Base-by-base conservation (phyloP, 2,329 filamentous ascomycete species). In the Bipolaris oryzae region DNA sequence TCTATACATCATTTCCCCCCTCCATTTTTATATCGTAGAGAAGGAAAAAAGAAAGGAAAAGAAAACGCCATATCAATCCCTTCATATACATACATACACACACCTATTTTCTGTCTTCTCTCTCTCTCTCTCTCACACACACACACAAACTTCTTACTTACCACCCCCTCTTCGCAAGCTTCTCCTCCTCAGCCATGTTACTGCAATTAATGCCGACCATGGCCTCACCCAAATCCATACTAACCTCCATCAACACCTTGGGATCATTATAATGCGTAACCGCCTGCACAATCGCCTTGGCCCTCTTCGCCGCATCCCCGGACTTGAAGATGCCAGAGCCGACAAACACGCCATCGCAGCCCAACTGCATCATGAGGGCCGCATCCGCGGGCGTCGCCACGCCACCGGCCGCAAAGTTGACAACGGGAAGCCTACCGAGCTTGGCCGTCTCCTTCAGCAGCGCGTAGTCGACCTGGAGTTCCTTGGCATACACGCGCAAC, bases 361-460 rank as follows among this genome's bases (percentile, higher is more conserved):
- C 95, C 63, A 99, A 82, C 83, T 98, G 94, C 95, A 99, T 99
- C 94, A 99, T 91, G 80, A 99, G 82, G 2, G 95, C 95, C 0
- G 95, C 95, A 78, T 99, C 95, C 0, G 95, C 95, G 0, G 95
- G 95, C 1, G 95, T 99, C n/a, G 95, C 95, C n/a, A 99, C 90
- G 55, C 95, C 95, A n/a, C 95, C 95, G 3, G 95, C 95, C 0
- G 95, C 95, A 69, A 99, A 98, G 83, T 98, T 98, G 63, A 99
- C 95, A 0, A 98, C 94, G 2, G 95, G 95, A 52, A 99, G 82
- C 48, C 95, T 85, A 41, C 92, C 92, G 63, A 96, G 83, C 81
- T 92, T 87, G 1, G 92, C 94, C 0, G 91, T 94, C 82, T 96
- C 87, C 76, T 88, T 89, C 33, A 99, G 85, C 60, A 99, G 82